Conservation (phyloP, 2,329 filamentous ascomycete species). For the Phaeophleospora eucalypticola region DNA sequence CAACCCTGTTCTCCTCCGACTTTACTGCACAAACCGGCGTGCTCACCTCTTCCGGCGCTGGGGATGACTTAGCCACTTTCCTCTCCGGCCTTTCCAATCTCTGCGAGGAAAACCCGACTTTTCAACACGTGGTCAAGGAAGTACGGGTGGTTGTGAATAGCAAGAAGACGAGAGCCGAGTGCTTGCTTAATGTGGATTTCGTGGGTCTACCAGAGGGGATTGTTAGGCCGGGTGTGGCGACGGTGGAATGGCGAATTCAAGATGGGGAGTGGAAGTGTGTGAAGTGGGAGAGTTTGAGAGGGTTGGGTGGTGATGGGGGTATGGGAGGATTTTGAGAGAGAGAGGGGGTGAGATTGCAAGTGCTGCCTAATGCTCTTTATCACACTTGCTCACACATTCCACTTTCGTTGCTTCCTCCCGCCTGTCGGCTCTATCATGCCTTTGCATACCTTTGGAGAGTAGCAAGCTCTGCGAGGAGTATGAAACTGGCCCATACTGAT, state of each 20-base stretch:
- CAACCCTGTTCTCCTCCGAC: too few relatives aligned
- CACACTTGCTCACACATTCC: too few relatives aligned
- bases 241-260: neutral
- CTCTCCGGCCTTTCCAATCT: too few relatives aligned
- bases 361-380: too few relatives aligned
- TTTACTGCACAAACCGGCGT: neutral
- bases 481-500: too few relatives aligned
- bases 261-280: neutral
- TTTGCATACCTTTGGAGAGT: too few relatives aligned
- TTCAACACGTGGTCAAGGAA: neutral
- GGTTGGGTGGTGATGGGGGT: conserved; percentile 1
- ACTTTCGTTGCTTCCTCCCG: too few relatives aligned
- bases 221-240: conserved; percentile 1
- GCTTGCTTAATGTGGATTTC: neutral
- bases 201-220: conserved; percentile 2
- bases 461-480: too few relatives aligned
- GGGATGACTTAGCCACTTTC: too few relatives aligned
- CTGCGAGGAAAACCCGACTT: neutral
- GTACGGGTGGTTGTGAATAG: neutral
- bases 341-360: too few relatives aligned
- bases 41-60: neutral
- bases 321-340: too few relatives aligned
- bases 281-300: conserved; percentile 5
- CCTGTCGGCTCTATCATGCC: too few relatives aligned
- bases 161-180: neutral